Conservation (phyloP, 306 rosid genomes). For the Vicia villosa region DNA sequence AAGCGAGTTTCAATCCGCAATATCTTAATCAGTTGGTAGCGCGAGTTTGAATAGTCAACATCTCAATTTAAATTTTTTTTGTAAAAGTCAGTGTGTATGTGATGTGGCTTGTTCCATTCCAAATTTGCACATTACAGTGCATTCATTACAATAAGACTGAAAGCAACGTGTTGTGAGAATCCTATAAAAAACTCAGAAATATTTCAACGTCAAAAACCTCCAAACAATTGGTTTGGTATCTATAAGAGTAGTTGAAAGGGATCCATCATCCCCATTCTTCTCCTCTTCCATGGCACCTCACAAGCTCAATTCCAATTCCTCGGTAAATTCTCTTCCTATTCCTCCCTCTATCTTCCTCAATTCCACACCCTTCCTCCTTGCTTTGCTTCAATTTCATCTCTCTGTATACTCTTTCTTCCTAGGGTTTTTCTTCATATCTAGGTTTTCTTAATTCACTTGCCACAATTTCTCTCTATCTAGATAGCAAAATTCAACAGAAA, state of each 20-base stretch:
- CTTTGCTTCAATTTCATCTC: background rate
- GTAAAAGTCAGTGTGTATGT: no score
- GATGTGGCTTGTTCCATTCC: no score
- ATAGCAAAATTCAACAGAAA: slow-evolving; percentile 1
- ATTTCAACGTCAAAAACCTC: slow-evolving; percentile 14
- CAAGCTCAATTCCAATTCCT: slow-evolving; percentile 67
- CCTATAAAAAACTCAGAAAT: background rate
- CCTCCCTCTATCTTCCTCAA: background rate
- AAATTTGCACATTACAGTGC: no score
- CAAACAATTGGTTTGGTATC: slow-evolving; percentile 4
- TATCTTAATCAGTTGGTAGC: no score
- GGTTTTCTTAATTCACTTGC: slow-evolving; percentile 5
- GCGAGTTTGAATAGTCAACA: no score
- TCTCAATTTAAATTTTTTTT: no score
- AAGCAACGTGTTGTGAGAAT: no score
- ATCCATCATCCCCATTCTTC: background rate
- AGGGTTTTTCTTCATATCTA: slow-evolving; percentile 30
- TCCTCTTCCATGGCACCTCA: slow-evolving; percentile 65
- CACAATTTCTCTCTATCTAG: slow-evolving; percentile 15
- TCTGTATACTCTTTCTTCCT: background rate
- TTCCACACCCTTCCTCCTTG: background rate
- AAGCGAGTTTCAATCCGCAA: no score
- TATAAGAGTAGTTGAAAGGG: background rate
- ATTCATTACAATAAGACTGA: background rate
- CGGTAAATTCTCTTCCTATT: slow-evolving; percentile 55